Evolutionary conservation across 2,329 filamentous ascomycete species (phyloP).

Genomic region (Magnaporthales sp.): DNA sequence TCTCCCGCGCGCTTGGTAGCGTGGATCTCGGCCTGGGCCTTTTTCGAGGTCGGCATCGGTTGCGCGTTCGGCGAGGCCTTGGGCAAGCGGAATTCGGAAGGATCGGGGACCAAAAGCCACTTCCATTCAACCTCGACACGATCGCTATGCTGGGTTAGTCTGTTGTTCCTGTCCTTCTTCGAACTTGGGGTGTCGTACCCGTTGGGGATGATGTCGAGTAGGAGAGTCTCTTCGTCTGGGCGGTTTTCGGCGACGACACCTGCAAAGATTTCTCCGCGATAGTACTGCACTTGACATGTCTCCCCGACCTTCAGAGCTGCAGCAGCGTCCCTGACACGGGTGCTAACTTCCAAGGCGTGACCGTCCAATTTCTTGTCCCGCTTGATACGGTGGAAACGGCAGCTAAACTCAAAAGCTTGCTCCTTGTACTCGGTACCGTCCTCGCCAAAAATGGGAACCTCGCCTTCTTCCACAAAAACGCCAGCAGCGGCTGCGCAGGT

Average conservation of each 20-base stretch:
- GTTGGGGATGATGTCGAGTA: conserved; percentile 77
- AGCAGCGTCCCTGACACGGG: conserved; percentile 60
- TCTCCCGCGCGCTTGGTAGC: conserved; percentile 54
- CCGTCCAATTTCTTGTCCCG: conserved; percentile 68
- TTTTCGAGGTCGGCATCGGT: conserved; percentile 56
- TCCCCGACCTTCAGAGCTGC: conserved; percentile 61
- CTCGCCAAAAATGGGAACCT: conserved; percentile 80
- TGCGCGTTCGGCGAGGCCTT: conserved; percentile 67
- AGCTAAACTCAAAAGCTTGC: conserved; percentile 86
- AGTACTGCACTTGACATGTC: conserved; percentile 78
- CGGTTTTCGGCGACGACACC: conserved; percentile 82
- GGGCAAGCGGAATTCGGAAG: conserved; percentile 61
- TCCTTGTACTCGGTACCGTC: conserved; percentile 90
- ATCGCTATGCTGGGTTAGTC: conserved; percentile 48
- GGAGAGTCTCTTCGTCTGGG: conserved; percentile 61
- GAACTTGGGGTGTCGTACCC: conserved; percentile 47
- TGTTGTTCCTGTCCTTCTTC: conserved; percentile 1
- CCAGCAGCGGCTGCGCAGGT: conserved; percentile 90
- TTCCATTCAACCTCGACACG: conserved; percentile 77
- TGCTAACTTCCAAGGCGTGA: conserved; percentile 60
- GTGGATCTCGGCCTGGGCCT: conserved; percentile 59
- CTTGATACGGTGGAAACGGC: conserved; percentile 86
- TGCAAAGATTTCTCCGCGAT: conserved; percentile 81
- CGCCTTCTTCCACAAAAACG: conserved; percentile 80
- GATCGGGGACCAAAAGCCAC: conserved; percentile 67